Evolutionary conservation across 116 monocot genomes (phyloP), one percentile per base, ranked within the genome.

Genomic region (Papilionanthe hybrid): DNA sequence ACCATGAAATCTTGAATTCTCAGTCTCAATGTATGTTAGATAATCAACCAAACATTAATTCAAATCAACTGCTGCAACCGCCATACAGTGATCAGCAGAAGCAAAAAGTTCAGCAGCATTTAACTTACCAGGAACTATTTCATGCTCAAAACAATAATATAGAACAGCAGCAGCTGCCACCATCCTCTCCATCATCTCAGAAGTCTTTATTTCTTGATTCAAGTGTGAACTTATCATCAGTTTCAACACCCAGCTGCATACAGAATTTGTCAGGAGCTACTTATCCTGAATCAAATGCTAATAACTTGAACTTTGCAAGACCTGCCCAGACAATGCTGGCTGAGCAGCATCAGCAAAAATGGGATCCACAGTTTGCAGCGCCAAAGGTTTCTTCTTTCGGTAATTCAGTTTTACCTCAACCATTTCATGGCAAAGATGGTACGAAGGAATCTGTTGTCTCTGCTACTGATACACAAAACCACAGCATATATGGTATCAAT

Each of bases 341-440:
- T 82, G 85, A 93, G 60, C 86, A 88, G 63, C 77, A 84, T 15
- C 91, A 91, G 55, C 91, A 87, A 76, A 76, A 83, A 76, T 95
- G 92, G 99, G 92, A 90, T 4, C 80, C 82, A 83, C 95, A 93
- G 72, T 86, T 89, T 78, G 60, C 82, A 27, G 42, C 71, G 20
- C 77, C 89, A 71, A 88, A 93, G 57, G 78, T 76, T 28, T 67
- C 79, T 78, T 12, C 75, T 69, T 90, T 85, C 80, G 86, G 86
- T 30, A 90, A 81, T 76, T 55, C 85, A 42, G 68, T 72, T 55
- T 78, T 84, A 44, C 80, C 92, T 82, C 82, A 88, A 41, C 89
- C 95, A 83, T 87, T 89, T 85, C 83, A 87, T 28, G 85, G 90
- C n/a, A 99, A 93, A 80, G 91, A 90, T 82, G 82, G 65, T 75